phyloP scores from a whole-genome alignment of 108 stramenopile genomes.

The Asterionellopsis glacialis region DNA sequence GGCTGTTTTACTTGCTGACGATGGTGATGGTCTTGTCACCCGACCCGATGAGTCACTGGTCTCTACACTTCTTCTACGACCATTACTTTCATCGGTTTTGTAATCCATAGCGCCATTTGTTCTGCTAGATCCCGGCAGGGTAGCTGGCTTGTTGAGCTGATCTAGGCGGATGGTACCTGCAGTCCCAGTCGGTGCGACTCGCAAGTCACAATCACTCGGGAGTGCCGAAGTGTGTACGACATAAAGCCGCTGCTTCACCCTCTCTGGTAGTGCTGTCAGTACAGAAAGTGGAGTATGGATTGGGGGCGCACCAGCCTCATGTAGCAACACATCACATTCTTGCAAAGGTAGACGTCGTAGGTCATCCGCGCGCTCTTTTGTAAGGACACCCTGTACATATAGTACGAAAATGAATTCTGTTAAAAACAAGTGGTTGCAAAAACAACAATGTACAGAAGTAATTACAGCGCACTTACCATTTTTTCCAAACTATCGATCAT shows the following conservation, averaged over 20 bases:
- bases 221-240: conserved; percentile 89
- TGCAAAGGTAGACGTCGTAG: conserved; percentile 81
- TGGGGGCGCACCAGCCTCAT: conserved; percentile 92
- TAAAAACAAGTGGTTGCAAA: background rate
- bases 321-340: conserved; percentile 81
- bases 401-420: background rate
- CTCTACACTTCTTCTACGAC: background rate
- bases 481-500: conserved; percentile 60
- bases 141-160: conserved; percentile 25
- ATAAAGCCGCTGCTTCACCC: conserved; percentile 82
- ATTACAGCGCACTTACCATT: conserved; percentile 45
- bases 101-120: too few species aligned
- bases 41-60: too few species aligned
- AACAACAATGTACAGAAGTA: background rate
- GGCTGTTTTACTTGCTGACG: background rate
- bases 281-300: conserved; percentile 90
- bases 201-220: conserved; percentile 59
- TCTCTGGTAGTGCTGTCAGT: conserved; percentile 59
- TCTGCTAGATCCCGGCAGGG: too few species aligned
- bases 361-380: conserved; percentile 71
- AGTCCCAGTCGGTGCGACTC: conserved; percentile 87
- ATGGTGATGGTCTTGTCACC: too few species aligned
- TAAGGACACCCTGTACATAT: conserved; percentile 63
- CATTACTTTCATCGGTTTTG: background rate
- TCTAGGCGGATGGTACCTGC: conserved; percentile 81